Conservation (phyloP, 768 basidiomycete genomes). For the Boletus huronensis region DNA sequence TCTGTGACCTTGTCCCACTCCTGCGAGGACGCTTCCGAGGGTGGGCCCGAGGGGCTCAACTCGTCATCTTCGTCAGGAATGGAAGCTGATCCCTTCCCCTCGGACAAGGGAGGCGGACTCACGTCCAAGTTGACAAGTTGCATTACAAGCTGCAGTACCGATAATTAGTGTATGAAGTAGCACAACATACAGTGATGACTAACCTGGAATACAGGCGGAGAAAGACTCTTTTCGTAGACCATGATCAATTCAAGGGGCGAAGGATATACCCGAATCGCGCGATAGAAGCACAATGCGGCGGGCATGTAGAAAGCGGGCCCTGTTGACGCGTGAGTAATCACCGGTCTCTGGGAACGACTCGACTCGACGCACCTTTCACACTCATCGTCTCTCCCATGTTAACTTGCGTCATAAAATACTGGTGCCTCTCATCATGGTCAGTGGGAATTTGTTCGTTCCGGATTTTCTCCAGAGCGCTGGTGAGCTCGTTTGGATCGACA, state of each 20-base stretch:
- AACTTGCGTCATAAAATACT: conserved; percentile 90
- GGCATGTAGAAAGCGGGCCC: conserved; percentile 76
- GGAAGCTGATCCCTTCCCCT: conserved; percentile 23
- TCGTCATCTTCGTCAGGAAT: conserved; percentile 50
- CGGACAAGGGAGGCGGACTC: conserved; percentile 55
- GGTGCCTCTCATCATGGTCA: conserved; percentile 75
- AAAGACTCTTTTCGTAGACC: conserved; percentile 91
- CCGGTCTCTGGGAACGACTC: background rate
- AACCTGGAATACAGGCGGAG: conserved; percentile 76
- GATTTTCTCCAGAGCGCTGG: conserved; percentile 60
- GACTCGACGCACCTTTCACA: conserved; percentile 50
- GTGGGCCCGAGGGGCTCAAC: conserved; percentile 64
- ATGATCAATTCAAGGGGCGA: conserved; percentile 90
- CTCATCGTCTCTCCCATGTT: conserved; percentile 83
- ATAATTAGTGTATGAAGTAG: conserved; percentile 6
- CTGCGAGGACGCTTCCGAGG: conserved; percentile 84
- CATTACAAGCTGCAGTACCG: conserved; percentile 55
- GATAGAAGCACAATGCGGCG: conserved; percentile 88
- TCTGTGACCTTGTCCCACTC: conserved; percentile 90
- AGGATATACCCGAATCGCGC: conserved; percentile 92
- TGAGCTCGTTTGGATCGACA: conserved; percentile 52
- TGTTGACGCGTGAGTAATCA: conserved; percentile 30
- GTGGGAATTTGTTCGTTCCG: conserved; percentile 66
- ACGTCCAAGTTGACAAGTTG: conserved; percentile 87
- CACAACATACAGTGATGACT: conserved; percentile 8